These are phyloP conservation scores for Diaporthe citri DNA, from an alignment of 2,329 filamentous ascomycete species.

Conservation along the genomic window DNA sequence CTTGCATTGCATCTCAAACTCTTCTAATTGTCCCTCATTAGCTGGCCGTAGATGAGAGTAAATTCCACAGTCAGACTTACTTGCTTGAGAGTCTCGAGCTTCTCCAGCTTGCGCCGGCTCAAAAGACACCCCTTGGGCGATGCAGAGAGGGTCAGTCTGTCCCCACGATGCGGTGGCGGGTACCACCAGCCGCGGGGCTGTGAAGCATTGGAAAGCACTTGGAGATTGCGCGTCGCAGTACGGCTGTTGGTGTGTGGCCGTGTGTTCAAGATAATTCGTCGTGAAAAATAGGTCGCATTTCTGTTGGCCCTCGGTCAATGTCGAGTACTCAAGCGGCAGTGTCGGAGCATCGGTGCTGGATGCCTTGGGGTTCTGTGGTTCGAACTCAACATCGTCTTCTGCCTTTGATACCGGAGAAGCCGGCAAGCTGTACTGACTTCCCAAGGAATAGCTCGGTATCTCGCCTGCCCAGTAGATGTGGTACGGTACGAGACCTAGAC, in stretches of 20 bases:
- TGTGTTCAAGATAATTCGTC: conserved; percentile 12
- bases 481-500: background rate
- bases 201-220: conserved; percentile 32
- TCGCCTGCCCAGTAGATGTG: conserved; percentile 8
- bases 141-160: conserved; percentile 39
- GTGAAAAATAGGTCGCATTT: conserved; percentile 27
- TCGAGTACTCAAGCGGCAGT: conserved; percentile 8
- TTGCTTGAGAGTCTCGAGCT: background rate
- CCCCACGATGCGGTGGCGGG: conserved; percentile 8
- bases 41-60: background rate
- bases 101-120: conserved; percentile 9
- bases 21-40: conserved; percentile 5
- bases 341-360: background rate
- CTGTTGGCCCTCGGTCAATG: conserved; percentile 12
- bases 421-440: background rate
- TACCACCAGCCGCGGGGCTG: conserved; percentile 22
- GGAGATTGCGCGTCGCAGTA: conserved; percentile 29
- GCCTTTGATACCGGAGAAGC: background rate
- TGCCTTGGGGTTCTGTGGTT: background rate
- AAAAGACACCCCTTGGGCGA: conserved; percentile 40
- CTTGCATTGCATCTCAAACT: conserved; percentile 40
- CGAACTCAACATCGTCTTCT: background rate
- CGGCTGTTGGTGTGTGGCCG: conserved; percentile 33
- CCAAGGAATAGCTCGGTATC: background rate
- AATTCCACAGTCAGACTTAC: background rate